Conservation (phyloP, 148 eudicot species). For the Rhododendron kiyosumense region DNA sequence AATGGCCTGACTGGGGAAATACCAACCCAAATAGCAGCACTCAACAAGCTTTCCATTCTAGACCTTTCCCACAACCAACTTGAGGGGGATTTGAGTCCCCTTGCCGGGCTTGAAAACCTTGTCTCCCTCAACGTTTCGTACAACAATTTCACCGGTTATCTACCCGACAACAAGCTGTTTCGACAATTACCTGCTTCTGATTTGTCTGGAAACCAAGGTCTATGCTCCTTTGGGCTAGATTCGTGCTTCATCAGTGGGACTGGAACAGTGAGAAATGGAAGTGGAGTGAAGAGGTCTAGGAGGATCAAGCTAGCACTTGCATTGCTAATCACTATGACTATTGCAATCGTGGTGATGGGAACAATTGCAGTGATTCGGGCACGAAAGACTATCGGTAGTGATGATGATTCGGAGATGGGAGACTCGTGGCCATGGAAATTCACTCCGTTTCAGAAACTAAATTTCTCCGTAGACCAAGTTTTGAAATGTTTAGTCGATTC, state of each 20-base stretch:
- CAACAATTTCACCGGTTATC: slow-evolving; percentile 68
- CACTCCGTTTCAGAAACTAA: slow-evolving; percentile 83
- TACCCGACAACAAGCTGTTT: slow-evolving; percentile 74
- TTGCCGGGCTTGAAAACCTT: slow-evolving; percentile 47
- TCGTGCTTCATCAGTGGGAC: slow-evolving; percentile 18
- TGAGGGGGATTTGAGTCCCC: slow-evolving; percentile 47
- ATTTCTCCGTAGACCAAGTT: slow-evolving; percentile 68
- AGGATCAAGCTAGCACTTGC: slow-evolving; percentile 59
- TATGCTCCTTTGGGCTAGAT: slow-evolving; percentile 44
- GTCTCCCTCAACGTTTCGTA: slow-evolving; percentile 70
- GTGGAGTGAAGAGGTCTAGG: slow-evolving; percentile 25
- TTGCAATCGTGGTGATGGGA: slow-evolving; percentile 68
- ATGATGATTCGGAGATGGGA: slow-evolving; percentile 64
- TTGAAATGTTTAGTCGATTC: slow-evolving; percentile 61
- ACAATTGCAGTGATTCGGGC: slow-evolving; percentile 56
- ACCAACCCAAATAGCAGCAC: slow-evolving; percentile 53
- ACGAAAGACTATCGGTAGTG: slow-evolving; percentile 35
- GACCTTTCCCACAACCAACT: slow-evolving; percentile 74
- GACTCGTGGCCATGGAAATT: slow-evolving; percentile 79
- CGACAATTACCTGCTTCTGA: slow-evolving; percentile 49
- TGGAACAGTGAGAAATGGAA: slow-evolving; percentile 2
- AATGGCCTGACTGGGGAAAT: slow-evolving; percentile 53
- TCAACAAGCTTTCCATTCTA: slow-evolving; percentile 55
- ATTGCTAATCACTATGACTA: slow-evolving; percentile 47
- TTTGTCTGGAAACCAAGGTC: slow-evolving; percentile 53